Percentiles rank a stretch among this genome's conserved stretches.
Conservation (phyloP, 2,329 filamentous ascomycete species). For the Westerdykella aurantiaca region DNA sequence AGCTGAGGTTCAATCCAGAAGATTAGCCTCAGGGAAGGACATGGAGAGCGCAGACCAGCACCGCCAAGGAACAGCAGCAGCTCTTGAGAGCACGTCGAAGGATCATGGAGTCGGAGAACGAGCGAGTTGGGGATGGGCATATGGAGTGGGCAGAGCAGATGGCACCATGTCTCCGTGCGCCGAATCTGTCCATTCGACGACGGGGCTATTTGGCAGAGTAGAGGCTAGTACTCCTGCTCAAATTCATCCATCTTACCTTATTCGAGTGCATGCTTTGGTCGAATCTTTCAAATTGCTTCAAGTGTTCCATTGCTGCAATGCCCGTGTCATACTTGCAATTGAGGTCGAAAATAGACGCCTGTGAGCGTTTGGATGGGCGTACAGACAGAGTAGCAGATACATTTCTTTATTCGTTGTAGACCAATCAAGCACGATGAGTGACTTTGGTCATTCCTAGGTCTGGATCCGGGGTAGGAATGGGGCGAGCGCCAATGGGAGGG, state of each 20-base stretch:
- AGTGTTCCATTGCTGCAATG: too few species aligned
- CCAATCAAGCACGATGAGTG: conserved; percentile 16
- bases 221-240: neutral
- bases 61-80: neutral
- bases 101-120: neutral
- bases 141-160: too few species aligned
- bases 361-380: neutral
- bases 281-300: too few species aligned
- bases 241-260: neutral
- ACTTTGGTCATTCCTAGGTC: neutral
- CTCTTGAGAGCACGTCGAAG: neutral
- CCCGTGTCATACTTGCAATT: too few species aligned
- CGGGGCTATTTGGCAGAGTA: neutral
- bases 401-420: conserved; percentile 13
- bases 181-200: too few species aligned
- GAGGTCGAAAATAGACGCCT: too few species aligned
- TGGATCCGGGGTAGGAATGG: neutral
- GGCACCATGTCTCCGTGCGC: too few species aligned
- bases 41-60: too few species aligned
- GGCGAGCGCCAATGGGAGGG: neutral
- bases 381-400: neutral
- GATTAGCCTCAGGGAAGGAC: neutral
- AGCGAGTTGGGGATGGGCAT: too few species aligned
- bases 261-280: neutral
- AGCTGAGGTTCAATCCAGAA: conserved; percentile 36